A percentile compares a stretch with the other conserved stretches of the same genome.
phyloP scores from a whole-genome alignment of 2,329 filamentous ascomycete genomes.

The Claviceps quebecensis region DNA sequence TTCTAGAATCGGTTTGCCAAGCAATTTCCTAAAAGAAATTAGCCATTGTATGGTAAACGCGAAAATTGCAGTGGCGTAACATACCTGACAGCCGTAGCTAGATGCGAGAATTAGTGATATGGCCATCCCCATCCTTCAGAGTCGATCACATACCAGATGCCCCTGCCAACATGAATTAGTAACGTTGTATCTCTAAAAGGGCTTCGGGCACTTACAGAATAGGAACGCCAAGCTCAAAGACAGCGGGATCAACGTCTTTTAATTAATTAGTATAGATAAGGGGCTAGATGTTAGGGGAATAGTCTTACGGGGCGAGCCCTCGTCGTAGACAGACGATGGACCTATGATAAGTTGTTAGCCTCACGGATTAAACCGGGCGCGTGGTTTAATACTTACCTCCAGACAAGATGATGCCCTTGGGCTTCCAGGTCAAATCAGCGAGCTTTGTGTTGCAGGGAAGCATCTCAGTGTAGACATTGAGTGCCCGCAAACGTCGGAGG shows the following conservation, averaged over 20 bases:
- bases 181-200: not conserved
- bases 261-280: conserved; percentile 2
- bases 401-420: conserved; percentile 60
- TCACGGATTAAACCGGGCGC: conserved; percentile 4
- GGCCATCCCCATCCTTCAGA: not conserved
- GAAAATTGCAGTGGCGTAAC: not conserved
- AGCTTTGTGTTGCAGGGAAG: conserved; percentile 75
- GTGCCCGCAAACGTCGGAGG: conserved; percentile 53
- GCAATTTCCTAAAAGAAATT: conserved; percentile 42
- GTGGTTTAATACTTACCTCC: conserved; percentile 18
- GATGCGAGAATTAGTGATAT: not conserved
- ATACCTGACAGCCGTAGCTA: conserved; percentile 1
- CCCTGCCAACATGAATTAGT: conserved; percentile 1
- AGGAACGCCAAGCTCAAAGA: conserved; percentile 17
- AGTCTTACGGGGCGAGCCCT: conserved; percentile 37
- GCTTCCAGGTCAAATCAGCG: conserved; percentile 60
- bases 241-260: conserved; percentile 55
- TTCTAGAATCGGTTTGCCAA: conserved; percentile 46
- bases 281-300: conserved; percentile 10
- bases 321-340: conserved; percentile 67
- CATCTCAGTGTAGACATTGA: conserved; percentile 57
- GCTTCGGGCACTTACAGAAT: conserved; percentile 9
- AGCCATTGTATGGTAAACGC: conserved; percentile 11
- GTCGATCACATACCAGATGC: conserved; percentile 40
- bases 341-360: conserved; percentile 11